Evolutionary conservation across 1,284 basidiomycete species (phyloP).

Genomic region (Naganishia sp.): DNA sequence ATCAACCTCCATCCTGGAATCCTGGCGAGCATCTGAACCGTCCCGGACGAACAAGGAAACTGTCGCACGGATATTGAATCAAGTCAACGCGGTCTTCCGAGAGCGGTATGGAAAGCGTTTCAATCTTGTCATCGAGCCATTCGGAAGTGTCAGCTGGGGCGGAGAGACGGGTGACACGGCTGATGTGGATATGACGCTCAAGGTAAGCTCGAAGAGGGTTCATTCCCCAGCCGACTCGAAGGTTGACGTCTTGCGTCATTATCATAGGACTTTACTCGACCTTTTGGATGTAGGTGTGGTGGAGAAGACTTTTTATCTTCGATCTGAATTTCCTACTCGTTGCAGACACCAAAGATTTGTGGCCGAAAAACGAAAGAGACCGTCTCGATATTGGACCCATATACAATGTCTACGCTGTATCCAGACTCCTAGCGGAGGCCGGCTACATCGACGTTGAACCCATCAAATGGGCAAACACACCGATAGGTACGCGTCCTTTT

Average conservation of each 20-base stretch:
- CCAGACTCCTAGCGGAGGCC: constrained; percentile 31
- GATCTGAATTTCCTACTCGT: neutral
- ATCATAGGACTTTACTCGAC: constrained; percentile 27
- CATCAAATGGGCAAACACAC: constrained; percentile 44
- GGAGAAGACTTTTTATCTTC: neutral
- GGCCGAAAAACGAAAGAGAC: constrained; percentile 20
- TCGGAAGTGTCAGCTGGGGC: constrained; percentile 54
- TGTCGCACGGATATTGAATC: constrained; percentile 26
- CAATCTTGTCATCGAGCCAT: constrained; percentile 48
- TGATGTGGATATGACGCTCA: constrained; percentile 48
- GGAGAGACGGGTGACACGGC: constrained; percentile 41
- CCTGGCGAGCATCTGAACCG: constrained; percentile 23
- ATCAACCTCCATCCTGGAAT: constrained; percentile 11
- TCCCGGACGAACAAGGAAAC: constrained; percentile 5
- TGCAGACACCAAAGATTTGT: constrained; percentile 16
- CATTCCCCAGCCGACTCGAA: neutral
- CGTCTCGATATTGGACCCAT: constrained; percentile 36
- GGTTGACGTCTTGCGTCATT: neutral
- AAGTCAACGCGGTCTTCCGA: constrained; percentile 11
- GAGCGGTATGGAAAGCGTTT: constrained; percentile 17
- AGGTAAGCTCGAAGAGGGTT: neutral
- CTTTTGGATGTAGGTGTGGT: constrained; percentile 37
- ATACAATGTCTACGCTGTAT: constrained; percentile 44
- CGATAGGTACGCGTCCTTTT: constrained; percentile 40
- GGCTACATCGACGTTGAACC: constrained; percentile 38